These are phyloP conservation scores for Aspergillus spinulosporus DNA, from an alignment of 2,329 filamentous ascomycete genomes.

Conservation along the genomic window DNA sequence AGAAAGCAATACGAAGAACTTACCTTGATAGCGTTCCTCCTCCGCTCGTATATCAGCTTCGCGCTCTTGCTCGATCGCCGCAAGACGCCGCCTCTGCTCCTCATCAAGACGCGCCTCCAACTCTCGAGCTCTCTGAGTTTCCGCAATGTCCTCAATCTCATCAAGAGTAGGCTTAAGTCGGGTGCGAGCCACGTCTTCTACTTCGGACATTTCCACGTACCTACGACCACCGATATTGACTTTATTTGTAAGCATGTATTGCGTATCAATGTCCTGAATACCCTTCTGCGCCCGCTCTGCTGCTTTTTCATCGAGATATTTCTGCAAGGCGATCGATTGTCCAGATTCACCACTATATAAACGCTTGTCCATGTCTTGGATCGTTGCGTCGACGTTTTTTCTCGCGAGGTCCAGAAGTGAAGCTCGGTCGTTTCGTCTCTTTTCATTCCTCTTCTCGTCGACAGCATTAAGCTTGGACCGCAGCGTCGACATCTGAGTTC, in stretches of 20 bases:
- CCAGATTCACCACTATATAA: slow-evolving; percentile 71
- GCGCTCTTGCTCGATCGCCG: slow-evolving; percentile 44
- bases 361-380: slow-evolving; percentile 79
- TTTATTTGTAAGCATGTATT: slow-evolving; percentile 55
- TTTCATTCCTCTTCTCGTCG: slow-evolving; percentile 42
- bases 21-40: slow-evolving; percentile 32
- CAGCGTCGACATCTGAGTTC: slow-evolving; percentile 76
- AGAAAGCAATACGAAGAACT: not conserved
- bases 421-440: slow-evolving; percentile 66
- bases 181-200: slow-evolving; percentile 75
- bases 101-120: slow-evolving; percentile 63
- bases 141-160: slow-evolving; percentile 77
- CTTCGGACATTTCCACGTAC: slow-evolving; percentile 73
- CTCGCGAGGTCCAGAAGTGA: slow-evolving; percentile 75
- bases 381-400: slow-evolving; percentile 76
- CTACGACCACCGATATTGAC: slow-evolving; percentile 76
- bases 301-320: slow-evolving; percentile 78
- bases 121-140: slow-evolving; percentile 67
- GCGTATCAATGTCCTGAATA: slow-evolving; percentile 61
- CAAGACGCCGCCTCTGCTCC: slow-evolving; percentile 64
- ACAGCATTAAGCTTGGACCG: slow-evolving; percentile 60
- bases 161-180: slow-evolving; percentile 81
- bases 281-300: slow-evolving; percentile 66
- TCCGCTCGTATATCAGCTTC: slow-evolving; percentile 39
- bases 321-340: slow-evolving; percentile 66